These are phyloP conservation scores for Thermomucor indicae-seudaticae DNA, from an alignment of 371 early-diverging fungal species.

Conservation along the genomic window DNA sequence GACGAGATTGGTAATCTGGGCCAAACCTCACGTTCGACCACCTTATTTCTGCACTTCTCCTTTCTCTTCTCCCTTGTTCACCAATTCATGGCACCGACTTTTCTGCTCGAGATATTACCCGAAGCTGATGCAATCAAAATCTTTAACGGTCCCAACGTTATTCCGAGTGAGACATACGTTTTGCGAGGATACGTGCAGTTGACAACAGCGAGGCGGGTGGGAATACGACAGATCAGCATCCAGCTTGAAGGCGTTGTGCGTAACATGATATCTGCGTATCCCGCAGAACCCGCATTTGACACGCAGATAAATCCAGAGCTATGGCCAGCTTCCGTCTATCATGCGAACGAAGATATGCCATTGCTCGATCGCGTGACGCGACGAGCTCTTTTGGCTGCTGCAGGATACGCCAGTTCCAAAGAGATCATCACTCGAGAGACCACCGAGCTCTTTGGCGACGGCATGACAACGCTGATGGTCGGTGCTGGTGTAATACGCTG, in stretches of 20 bases:
- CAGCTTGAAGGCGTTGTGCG: conserved; percentile 22
- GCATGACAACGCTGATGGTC: conserved; percentile 1
- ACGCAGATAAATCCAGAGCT: not conserved
- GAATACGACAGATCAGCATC: conserved; percentile 21
- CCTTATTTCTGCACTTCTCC: not conserved
- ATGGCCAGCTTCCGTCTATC: conserved; percentile 4
- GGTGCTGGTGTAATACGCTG: conserved; percentile 14
- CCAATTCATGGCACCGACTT: too few relatives aligned
- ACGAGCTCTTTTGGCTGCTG: conserved; percentile 2
- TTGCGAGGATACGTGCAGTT: conserved; percentile 26
- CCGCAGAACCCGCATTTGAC: not conserved
- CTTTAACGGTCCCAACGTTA: conserved; percentile 14
- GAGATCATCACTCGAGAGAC: conserved; percentile 10
- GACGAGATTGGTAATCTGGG: too few relatives aligned
- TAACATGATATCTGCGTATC: conserved; percentile 15
- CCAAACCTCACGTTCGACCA: not conserved
- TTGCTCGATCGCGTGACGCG: conserved; percentile 9
- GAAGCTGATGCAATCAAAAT: conserved; percentile 21
- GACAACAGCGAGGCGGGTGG: conserved; percentile 13
- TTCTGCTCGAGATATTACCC: conserved; percentile 20
- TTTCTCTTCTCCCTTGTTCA: too few relatives aligned
- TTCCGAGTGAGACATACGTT: conserved; percentile 19
- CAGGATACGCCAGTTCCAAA: conserved; percentile 5
- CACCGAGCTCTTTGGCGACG: not conserved
- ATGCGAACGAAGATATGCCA: not conserved